A percentile compares a stretch with the other conserved stretches of the same genome.
phyloP scores from a whole-genome alignment of 169 alveolate genomes.

The Babesia bovis region DNA sequence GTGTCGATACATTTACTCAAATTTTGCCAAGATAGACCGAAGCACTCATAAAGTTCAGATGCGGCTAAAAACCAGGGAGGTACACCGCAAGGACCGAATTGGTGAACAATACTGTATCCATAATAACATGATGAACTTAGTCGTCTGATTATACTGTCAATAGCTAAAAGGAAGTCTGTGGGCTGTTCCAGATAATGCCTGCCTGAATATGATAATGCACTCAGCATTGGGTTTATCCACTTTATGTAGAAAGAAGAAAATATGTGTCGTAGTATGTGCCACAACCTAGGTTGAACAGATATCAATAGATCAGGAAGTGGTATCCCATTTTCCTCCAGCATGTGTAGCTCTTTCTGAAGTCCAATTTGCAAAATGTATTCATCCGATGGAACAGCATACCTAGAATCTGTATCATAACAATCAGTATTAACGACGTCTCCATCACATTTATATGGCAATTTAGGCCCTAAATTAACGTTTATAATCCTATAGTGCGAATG shows the following conservation, averaged over 20 bases:
- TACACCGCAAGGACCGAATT: constrained; percentile 62
- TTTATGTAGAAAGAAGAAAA: neutral
- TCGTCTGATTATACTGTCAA: constrained; percentile 15
- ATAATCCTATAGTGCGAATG: constrained; percentile 44
- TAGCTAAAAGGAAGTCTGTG: neutral
- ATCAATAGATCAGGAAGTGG: constrained; percentile 47
- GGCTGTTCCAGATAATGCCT: neutral
- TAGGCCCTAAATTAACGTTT: neutral
- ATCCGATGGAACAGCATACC: constrained; percentile 43
- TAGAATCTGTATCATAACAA: neutral
- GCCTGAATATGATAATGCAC: neutral
- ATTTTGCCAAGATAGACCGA: constrained; percentile 16
- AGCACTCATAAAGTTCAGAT: constrained; percentile 54
- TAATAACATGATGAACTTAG: constrained; percentile 2
- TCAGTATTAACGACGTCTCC: neutral
- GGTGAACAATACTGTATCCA: constrained; percentile 36
- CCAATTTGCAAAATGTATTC: constrained; percentile 36
- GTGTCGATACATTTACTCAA: constrained; percentile 29
- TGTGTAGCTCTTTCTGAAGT: constrained; percentile 13
- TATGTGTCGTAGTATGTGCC: constrained; percentile 7
- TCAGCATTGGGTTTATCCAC: neutral
- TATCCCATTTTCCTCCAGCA: constrained; percentile 7
- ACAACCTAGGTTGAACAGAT: constrained; percentile 16
- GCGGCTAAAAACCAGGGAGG: constrained; percentile 64
- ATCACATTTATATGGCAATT: neutral